phyloP scores from a whole-genome alignment of 2,329 filamentous ascomycete species.

The Periconia digitata region DNA sequence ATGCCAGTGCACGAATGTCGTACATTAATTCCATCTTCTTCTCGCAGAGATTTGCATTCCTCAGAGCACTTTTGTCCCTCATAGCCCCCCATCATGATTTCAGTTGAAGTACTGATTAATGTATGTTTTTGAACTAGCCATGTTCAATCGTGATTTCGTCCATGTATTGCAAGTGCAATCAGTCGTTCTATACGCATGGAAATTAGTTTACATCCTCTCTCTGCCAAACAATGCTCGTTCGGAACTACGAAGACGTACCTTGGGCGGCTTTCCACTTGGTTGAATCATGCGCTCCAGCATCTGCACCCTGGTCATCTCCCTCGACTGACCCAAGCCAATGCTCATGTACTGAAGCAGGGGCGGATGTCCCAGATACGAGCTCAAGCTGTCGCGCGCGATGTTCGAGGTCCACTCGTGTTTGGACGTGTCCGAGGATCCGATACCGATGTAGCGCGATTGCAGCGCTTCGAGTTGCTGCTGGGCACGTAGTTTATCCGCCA shows the following conservation, averaged over 20 bases:
- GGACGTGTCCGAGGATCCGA: constrained; percentile 93
- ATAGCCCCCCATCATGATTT: too few relatives aligned
- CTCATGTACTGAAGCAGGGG: constrained; percentile 86
- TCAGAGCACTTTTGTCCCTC: too few relatives aligned
- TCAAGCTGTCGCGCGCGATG: constrained; percentile 89
- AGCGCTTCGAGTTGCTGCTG: constrained; percentile 97
- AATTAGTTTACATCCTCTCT: not conserved
- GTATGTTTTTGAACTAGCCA: too few relatives aligned
- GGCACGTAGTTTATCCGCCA: constrained; percentile 96
- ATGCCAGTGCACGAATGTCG: not conserved
- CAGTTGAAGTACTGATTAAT: too few relatives aligned
- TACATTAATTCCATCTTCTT: too few relatives aligned
- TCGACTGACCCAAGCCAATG: constrained; percentile 82
- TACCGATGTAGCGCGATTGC: constrained; percentile 93
- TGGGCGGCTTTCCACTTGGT: constrained; percentile 66
- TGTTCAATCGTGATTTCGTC: constrained; percentile 25
- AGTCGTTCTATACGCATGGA: not conserved
- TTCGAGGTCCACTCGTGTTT: constrained; percentile 98
- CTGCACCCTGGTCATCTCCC: constrained; percentile 75
- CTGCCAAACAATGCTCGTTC: not conserved
- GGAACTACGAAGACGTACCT: constrained; percentile 46
- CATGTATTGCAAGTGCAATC: too few relatives aligned
- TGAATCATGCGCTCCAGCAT: constrained; percentile 76
- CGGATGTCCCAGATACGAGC: constrained; percentile 86
- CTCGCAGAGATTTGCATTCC: too few relatives aligned